These are phyloP conservation scores for Kuraishia ogatae DNA, from an alignment of 805 yeast species.

Conservation along the genomic window DNA sequence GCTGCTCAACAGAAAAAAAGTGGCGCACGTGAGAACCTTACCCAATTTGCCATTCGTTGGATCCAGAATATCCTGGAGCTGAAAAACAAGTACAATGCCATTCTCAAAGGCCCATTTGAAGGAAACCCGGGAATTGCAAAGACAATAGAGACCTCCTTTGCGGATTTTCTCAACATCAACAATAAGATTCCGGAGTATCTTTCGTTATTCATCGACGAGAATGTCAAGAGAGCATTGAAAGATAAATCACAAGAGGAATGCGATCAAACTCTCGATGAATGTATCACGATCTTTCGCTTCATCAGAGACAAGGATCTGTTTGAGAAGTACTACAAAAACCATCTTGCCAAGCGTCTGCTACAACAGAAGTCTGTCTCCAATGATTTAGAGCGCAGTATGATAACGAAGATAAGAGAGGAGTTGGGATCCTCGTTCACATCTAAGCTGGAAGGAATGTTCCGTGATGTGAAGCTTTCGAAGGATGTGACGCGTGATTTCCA, in stretches of 20 bases:
- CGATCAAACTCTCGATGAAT: conserved; percentile 39
- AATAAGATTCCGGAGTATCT: conserved; percentile 43
- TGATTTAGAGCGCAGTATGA: conserved; percentile 63
- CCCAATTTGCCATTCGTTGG: conserved; percentile 61
- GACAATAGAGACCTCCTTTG: conserved; percentile 51
- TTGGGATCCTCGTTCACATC: conserved; percentile 74
- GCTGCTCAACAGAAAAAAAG: conserved; percentile 12
- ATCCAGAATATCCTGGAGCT: conserved; percentile 45
- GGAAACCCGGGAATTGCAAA: conserved; percentile 41
- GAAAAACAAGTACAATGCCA: conserved; percentile 38
- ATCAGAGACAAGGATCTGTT: conserved; percentile 79
- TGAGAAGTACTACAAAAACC: conserved; percentile 78
- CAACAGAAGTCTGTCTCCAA: conserved; percentile 34
- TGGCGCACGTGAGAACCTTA: conserved; percentile 23
- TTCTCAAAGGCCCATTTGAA: conserved; percentile 40
- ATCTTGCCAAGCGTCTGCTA: conserved; percentile 71
- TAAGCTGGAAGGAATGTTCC: conserved; percentile 79
- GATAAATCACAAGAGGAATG: conserved; percentile 36
- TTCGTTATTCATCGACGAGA: conserved; percentile 51
- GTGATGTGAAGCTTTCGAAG: conserved; percentile 58
- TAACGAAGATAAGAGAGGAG: conserved; percentile 62
- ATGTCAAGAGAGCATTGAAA: conserved; percentile 39
- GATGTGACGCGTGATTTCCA: conserved; percentile 36
- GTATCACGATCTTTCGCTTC: conserved; percentile 56
- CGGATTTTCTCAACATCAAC: conserved; percentile 48